Base-by-base conservation (phyloP, 305 asterid genomes). In the Withania somnifera region DNA sequence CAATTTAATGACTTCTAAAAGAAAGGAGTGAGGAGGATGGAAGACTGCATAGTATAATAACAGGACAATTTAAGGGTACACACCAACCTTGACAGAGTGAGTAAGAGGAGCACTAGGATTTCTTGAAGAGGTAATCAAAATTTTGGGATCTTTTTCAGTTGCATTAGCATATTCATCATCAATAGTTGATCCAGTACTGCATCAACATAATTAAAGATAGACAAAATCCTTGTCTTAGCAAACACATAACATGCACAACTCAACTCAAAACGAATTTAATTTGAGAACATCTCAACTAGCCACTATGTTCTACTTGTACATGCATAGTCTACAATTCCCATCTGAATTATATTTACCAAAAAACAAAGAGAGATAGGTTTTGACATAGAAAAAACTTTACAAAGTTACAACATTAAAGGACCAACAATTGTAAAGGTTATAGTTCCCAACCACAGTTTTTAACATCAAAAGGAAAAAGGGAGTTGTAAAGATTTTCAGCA, bases 141-240 rank as follows among this genome's bases (percentile, higher is more conserved):
- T 95, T 82, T 93, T 95, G 52, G 99, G 98, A 85, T 95, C 97
- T 81, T 87, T 92, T 47, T 87, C 93, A 0, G 89, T 58, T 24
- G 97, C 97, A 85, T 84, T 89, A 52, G 95, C 96, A 89, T 95
- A 95, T 86, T 95, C 99, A 83, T 95, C 98, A 61, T 95, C 99
- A 82, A 95, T 92, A 53, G 95, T 90, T 69, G 98, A 92, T 75
- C 84, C 89, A 1, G 99, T 83, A 91, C 99, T 95, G 82, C 71
- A 86, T 77, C 60, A 47, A 73, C 79, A 26, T 24, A 15, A 73
- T 73, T 7, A 15, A 45, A 73, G 15, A 24, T 38, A 15, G 26
- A 73, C 34, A 47, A 73, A 26, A 28, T 7, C 22, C 10, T 26
- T 4, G 60, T 73, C 57, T 26, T 26, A 73, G 60, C 40, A 73